Evolutionary conservation across 371 early-diverging fungal species (phyloP), one percentile per base, ranked within the genome.

Genomic region (Apophysomyces elegans): DNA sequence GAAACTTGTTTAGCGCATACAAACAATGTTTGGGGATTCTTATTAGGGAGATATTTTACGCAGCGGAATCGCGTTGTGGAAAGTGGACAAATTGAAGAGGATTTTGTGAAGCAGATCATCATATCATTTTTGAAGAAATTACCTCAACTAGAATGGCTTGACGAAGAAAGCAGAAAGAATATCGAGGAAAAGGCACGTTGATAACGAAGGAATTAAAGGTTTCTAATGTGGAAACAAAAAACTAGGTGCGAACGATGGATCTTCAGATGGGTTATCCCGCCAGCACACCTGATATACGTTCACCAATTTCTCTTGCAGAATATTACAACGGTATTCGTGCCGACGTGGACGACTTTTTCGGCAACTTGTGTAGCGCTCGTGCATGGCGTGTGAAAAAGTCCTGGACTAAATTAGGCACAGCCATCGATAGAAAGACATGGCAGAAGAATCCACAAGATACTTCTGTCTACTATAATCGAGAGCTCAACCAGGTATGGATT

Each of bases 21-120:
- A 6, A 86, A 88, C 45, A 13, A 60, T 0, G 67, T 76, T 8
- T 54, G 89, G 57, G 87, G 88, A 1, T 73, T 78, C 16, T 66
- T 88, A 59, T 65, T 85, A 8, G 89, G 89, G 4, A 75, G 84
- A 5, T 86, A 82, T 47, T 87, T 77, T 68, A 69, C 82, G 5
- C 44, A 7, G 72, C 68, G 44, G 38, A 63, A 26, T 41, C 47
- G 43, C 62, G 50, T 44, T 37, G 57, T n/a, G 4, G 13, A 37
- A 18, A 60, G 68, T 36, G 79, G 66, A 38, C 21, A 56, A 14
- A 62, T 71, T 26, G 77, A 77, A 16, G 64, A 76, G 14, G 57
- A 67, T 11, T 65, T 81, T 62, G 71, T 76, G 13, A 58, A 64
- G 7, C 39, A 74, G 1, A 65, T 84, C 11, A 65, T 76, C 0